These are phyloP conservation scores for Gentiana macrophylla DNA, from an alignment of 257 asterid genomes.

Conservation along the genomic window DNA sequence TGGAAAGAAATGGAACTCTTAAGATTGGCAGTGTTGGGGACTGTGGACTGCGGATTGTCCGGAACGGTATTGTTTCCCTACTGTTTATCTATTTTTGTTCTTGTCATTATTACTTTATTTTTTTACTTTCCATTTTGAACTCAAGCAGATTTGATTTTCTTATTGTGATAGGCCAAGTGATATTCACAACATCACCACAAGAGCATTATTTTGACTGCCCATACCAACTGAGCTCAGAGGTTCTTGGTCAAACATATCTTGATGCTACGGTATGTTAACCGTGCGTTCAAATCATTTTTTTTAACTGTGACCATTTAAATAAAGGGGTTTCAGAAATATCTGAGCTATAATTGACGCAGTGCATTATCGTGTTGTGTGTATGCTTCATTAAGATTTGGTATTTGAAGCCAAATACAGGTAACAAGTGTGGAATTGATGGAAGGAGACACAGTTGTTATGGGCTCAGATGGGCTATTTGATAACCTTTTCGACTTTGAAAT, in stretches of 20 bases:
- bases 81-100: not conserved
- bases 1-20: constrained; percentile 59
- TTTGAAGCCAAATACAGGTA: constrained; percentile 33
- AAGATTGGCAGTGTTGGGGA: constrained; percentile 82
- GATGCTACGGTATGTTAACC: constrained; percentile 63
- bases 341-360: not conserved
- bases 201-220: constrained; percentile 95
- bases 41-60: constrained; percentile 64
- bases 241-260: constrained; percentile 67
- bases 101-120: too few species aligned
- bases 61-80: constrained; percentile 39
- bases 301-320: not conserved
- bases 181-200: constrained; percentile 67
- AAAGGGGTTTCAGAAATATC: too few species aligned
- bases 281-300: constrained; percentile 6
- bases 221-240: constrained; percentile 81
- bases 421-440: constrained; percentile 54
- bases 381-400: not conserved
- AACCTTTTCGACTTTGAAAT: constrained; percentile 60
- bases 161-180: constrained; percentile 43
- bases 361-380: too few species aligned
- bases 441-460: constrained; percentile 65
- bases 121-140: not conserved
- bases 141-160: not conserved
- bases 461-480: constrained; percentile 85